These are phyloP conservation scores for Pharnaceum exiguum DNA, from an alignment of 148 eudicot species.

Conservation along the genomic window DNA sequence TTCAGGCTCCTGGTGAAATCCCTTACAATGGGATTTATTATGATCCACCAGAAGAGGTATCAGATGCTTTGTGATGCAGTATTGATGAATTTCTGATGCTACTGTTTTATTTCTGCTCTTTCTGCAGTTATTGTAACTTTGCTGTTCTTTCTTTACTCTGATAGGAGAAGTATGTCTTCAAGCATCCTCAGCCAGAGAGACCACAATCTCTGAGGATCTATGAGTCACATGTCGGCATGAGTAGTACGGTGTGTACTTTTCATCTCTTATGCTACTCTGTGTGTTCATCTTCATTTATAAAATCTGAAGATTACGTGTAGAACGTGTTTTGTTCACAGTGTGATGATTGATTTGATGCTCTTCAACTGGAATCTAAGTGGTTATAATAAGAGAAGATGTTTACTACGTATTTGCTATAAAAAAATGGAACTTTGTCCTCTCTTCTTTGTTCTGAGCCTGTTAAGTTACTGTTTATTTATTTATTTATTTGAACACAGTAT, in stretches of 20 bases:
- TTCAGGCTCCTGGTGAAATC: constrained; percentile 89
- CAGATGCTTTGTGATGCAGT: constrained; percentile 1
- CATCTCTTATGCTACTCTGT: background rate
- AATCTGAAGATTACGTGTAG: background rate
- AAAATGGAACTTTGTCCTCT: no score
- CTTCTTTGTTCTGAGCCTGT: background rate
- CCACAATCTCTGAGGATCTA: constrained; percentile 91
- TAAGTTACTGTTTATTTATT: no score
- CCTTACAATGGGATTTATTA: constrained; percentile 94
- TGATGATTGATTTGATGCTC: background rate
- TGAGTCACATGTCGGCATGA: constrained; percentile 96
- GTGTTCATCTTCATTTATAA: background rate
- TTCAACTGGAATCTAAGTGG: no score
- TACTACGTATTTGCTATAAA: no score
- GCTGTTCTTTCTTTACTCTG: constrained; percentile 15
- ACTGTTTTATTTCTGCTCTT: background rate
- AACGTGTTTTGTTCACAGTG: background rate
- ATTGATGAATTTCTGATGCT: constrained; percentile 8
- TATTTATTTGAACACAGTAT: no score
- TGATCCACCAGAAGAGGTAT: constrained; percentile 97
- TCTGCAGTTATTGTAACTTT: background rate
- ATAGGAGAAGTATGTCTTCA: constrained; percentile 80
- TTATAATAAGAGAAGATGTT: no score
- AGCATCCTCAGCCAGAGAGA: constrained; percentile 84
- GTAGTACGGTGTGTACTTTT: constrained; percentile 72